These are phyloP conservation scores for Podila epigama DNA, from an alignment of 192 early-diverging fungal species.

Conservation along the genomic window DNA sequence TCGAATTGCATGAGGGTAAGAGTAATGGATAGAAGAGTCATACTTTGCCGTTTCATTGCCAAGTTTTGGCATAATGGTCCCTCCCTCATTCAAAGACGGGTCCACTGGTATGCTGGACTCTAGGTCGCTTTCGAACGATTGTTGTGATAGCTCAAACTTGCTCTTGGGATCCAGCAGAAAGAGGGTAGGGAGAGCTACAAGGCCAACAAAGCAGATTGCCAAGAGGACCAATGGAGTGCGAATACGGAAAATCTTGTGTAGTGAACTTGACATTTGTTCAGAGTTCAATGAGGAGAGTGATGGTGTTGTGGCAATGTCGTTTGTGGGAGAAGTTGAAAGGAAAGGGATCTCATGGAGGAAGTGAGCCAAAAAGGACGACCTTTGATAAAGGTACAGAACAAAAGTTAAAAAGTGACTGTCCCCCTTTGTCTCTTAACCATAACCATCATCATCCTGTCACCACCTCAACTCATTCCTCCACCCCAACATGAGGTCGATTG, in stretches of 20 bases:
- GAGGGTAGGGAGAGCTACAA: constrained; percentile 45
- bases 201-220: constrained; percentile 30
- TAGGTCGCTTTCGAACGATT: neutral
- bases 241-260: constrained; percentile 8
- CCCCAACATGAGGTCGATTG: constrained; percentile 40
- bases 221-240: constrained; percentile 12
- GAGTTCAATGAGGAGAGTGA: neutral
- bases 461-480: neutral
- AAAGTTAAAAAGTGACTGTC: too few relatives aligned
- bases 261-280: neutral
- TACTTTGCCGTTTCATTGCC: constrained; percentile 57
- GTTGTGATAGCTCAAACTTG: neutral
- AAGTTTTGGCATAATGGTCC: constrained; percentile 53
- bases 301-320: neutral
- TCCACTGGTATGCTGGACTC: constrained; percentile 16
- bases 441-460: neutral
- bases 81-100: constrained; percentile 27
- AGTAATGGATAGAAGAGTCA: neutral
- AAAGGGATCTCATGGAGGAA: too few relatives aligned
- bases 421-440: too few relatives aligned
- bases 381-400: neutral
- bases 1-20: too few relatives aligned
- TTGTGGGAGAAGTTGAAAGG: neutral
- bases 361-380: neutral
- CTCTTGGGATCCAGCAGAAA: constrained; percentile 11